Evolutionary conservation across 2,329 filamentous ascomycete species (phyloP), one percentile per base, ranked within the genome.

Genomic region (Penicillium freii): DNA sequence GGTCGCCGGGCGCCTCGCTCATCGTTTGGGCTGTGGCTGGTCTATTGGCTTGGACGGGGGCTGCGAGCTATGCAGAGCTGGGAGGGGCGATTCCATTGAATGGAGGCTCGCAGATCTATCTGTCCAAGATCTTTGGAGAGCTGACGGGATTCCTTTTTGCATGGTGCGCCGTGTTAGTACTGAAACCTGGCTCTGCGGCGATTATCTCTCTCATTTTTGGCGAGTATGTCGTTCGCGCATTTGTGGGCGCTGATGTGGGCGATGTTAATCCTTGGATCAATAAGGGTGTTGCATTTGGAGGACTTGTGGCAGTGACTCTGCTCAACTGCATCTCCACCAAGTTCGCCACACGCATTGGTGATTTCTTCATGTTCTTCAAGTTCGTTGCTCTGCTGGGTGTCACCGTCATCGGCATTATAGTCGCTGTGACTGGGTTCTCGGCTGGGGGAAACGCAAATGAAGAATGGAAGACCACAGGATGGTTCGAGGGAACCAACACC

Each of bases 131-230:
- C 58, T 96, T 97, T 74, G 93, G 93, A 53, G 94, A 99, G 76
- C 80, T 96, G 69, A 85, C 87, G 1, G 94, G 94, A 0, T 99
- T 99, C 71, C 80, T 97, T 34, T 99, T 97, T 75, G 95, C 92
- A 2, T 99, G 94, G 94, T 92, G 91, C 51, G 92, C 94, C 0
- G 91, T 97, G 17, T 84, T 94, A 59, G 94, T 99, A 13, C 80
- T 99, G 60, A 97, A 97, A 77, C 94, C 94, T 0, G 94, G 94
- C 2, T 90, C 90, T 39, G 88, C 92, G 10, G 94, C 94, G 60
- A 99, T 99, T 71, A 91, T 99, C 63, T 84, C 93, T 63, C 97
- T 99, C 65, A 97, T 99, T 69, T 97, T 97, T 81, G 94, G 94
- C 43, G 94, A 99, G 76, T 99, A 99, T 71, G 80, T 96, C n/a